Evolutionary conservation across 805 yeast genomes (phyloP), one percentile per base, ranked within the genome.

Genomic region (Candida awuae): DNA sequence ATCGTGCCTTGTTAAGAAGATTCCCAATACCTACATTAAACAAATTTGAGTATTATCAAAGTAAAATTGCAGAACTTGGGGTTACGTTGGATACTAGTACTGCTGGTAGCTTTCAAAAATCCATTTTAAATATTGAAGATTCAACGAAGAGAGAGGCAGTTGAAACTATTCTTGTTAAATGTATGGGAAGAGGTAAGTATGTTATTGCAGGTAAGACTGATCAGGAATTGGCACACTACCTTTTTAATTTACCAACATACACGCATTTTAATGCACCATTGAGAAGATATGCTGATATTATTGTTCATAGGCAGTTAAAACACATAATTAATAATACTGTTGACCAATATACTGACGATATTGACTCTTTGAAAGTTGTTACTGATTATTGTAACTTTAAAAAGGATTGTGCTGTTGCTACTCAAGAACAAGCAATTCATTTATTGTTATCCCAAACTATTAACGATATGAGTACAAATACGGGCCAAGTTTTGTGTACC

Each of bases 391-490:
- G 97, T 62, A 87, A 86, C 52, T 92, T 90, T 70, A 87, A 88
- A 61, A 85, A 87, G 56, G 97, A 90, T 54, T 88, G 96, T 59
- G 92, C 97, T 2, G 78, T 77, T 46, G 75, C 75, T 45, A 96
- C 97, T 1, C 97, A 90, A 62, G 94, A 85, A 50, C 98, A 92
- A 61, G 90, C 95, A 12, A 77, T 88, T 39, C 98, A 92, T 58
- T 68, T 92, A 47, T 66, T 82, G 39, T 66, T 88, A 34, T 83
- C 90, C 41, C 94, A 87, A 58, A 81, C 87, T 0, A 80, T 88
- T 43, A 83, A 81, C 55, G 83, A 77, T 30, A 74, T 84, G 73
- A 66, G 75, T 47, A 75, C 71, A 38, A 63, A 71, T 13, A 78
- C 90, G 13, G 95, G 95, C 2, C 95, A 86, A 58, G 58, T 86